phyloP scores from a whole-genome alignment of 148 eudicot species.

The Diospyros kaki region DNA sequence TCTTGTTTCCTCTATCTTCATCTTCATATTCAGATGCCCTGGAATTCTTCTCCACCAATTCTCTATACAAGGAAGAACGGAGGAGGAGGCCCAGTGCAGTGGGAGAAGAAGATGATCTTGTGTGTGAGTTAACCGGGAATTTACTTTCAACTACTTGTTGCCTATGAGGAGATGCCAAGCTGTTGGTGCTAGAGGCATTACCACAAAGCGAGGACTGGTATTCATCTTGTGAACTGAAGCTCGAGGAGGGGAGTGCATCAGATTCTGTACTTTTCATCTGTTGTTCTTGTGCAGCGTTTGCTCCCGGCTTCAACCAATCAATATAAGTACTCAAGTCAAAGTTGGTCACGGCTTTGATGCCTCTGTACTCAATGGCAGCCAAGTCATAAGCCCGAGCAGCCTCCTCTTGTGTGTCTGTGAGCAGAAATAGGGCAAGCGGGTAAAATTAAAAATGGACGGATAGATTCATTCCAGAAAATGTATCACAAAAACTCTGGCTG shows the following conservation, averaged over 20 bases:
- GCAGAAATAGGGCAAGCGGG: background rate
- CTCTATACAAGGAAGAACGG: constrained; percentile 29
- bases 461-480: no score
- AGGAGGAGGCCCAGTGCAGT: constrained; percentile 41
- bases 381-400: constrained; percentile 42
- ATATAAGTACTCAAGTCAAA: constrained; percentile 32
- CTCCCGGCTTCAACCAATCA: constrained; percentile 27
- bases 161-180: constrained; percentile 9
- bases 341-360: constrained; percentile 31
- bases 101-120: constrained; percentile 31
- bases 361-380: constrained; percentile 38
- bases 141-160: constrained; percentile 19
- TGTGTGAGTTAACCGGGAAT: constrained; percentile 19
- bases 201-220: background rate
- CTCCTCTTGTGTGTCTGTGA: constrained; percentile 34
- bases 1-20: constrained; percentile 8
- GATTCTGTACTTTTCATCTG: background rate
- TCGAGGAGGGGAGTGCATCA: constrained; percentile 7
- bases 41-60: constrained; percentile 37
- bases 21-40: constrained; percentile 17
- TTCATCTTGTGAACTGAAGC: constrained; percentile 6
- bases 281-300: constrained; percentile 10
- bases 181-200: constrained; percentile 10
- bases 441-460: background rate
- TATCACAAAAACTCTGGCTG: no score